phyloP scores from a whole-genome alignment of 495 filamentous ascomycete species.

The Amniculicola lignicola region DNA sequence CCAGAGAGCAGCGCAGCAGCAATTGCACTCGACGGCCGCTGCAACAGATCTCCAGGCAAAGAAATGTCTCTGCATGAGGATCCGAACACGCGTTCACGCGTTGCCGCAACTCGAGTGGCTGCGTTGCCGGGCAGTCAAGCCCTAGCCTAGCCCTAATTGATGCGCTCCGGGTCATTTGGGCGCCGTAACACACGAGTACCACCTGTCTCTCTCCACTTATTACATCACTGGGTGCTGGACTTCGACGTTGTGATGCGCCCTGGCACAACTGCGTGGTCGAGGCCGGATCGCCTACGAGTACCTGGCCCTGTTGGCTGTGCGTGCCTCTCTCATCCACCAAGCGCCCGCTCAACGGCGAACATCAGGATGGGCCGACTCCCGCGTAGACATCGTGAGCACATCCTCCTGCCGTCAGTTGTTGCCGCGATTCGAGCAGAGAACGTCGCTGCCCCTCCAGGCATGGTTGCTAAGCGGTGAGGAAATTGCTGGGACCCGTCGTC shows the following conservation, averaged over 20 bases:
- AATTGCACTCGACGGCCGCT: background rate
- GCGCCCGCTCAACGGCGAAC: too few relatives aligned
- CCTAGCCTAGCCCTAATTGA: slow-evolving; percentile 20
- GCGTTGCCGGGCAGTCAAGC: slow-evolving; percentile 25
- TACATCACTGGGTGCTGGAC: slow-evolving; percentile 9
- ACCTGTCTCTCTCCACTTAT: slow-evolving; percentile 24
- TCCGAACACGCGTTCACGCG: slow-evolving; percentile 20
- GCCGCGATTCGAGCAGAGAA: too few relatives aligned
- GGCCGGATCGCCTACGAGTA: background rate
- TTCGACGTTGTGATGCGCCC: slow-evolving; percentile 19
- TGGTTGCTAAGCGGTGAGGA: too few relatives aligned
- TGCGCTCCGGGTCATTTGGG: slow-evolving; percentile 21
- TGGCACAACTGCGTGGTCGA: slow-evolving; percentile 6
- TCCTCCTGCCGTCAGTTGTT: too few relatives aligned
- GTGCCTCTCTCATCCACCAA: too few relatives aligned
- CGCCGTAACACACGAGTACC: slow-evolving; percentile 18
- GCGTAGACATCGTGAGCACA: too few relatives aligned
- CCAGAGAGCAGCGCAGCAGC: background rate
- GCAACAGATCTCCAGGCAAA: background rate
- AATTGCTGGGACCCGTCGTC: too few relatives aligned
- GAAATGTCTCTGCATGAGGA: slow-evolving; percentile 21
- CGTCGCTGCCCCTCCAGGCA: too few relatives aligned
- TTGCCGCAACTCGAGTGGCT: slow-evolving; percentile 22
- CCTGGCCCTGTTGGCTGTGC: too few relatives aligned
- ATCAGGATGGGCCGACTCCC: too few relatives aligned